Conservation (phyloP, 371 early-diverging fungal genomes). For the Choanephora cucurbitarum region DNA sequence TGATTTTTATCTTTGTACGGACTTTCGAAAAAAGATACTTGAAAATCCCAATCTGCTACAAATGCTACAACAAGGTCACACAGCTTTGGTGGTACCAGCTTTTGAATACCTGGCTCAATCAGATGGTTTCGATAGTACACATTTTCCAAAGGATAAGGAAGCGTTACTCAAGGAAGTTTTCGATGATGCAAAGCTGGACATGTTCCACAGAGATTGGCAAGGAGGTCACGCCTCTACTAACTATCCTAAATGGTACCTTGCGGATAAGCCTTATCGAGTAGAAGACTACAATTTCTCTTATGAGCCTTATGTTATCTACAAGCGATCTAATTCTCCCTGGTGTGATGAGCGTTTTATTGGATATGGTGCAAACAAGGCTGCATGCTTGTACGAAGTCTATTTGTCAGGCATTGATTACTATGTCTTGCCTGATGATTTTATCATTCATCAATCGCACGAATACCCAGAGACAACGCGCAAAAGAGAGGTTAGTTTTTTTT, state of each 20-base stretch:
- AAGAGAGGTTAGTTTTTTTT: conserved; percentile 44
- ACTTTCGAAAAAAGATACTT: conserved; percentile 44
- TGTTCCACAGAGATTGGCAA: conserved; percentile 52
- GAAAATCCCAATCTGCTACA: conserved; percentile 27
- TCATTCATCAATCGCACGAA: conserved; percentile 62
- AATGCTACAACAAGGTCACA: conserved; percentile 38
- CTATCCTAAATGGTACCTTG: conserved; percentile 49
- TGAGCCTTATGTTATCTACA: conserved; percentile 58
- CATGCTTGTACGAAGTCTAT: conserved; percentile 62
- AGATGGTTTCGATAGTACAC: conserved; percentile 47
- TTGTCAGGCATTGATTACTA: conserved; percentile 59
- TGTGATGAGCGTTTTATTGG: conserved; percentile 67
- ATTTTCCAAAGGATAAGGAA: conserved; percentile 46
- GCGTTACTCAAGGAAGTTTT: conserved; percentile 36
- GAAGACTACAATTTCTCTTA: conserved; percentile 55
- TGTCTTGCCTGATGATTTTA: conserved; percentile 57
- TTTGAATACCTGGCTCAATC: conserved; percentile 55
- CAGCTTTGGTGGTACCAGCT: conserved; percentile 58
- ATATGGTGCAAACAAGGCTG: conserved; percentile 67
- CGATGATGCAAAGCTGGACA: conserved; percentile 35
- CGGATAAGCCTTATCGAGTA: conserved; percentile 48
- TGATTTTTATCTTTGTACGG: conserved; percentile 61
- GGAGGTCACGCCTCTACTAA: conserved; percentile 58
- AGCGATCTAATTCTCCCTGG: conserved; percentile 55
- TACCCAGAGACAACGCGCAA: conserved; percentile 55